Evolutionary conservation across 176 grass and related monocot genomes (phyloP).

Genomic region (Aegilops sharonensis): DNA sequence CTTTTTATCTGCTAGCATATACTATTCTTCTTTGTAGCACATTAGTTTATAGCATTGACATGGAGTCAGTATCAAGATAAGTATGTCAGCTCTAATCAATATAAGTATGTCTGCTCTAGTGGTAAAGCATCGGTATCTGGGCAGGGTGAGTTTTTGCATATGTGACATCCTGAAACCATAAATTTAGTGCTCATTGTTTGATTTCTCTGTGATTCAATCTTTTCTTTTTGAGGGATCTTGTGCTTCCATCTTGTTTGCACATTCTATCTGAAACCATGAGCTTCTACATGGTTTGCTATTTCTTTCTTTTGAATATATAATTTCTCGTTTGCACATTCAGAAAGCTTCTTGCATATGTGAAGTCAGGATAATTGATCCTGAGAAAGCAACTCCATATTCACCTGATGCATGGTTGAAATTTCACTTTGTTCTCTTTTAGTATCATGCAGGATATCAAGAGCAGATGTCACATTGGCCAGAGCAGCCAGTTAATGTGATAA

Average conservation of each 20-base stretch:
- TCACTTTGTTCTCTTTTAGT: slow-evolving; percentile 60
- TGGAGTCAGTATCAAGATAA: no score
- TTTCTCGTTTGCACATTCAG: slow-evolving; percentile 12
- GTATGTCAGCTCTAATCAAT: no score
- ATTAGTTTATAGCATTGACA: neutral
- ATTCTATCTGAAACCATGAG: no score
- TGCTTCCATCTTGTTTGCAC: neutral
- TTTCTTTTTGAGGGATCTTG: neutral
- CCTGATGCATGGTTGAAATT: slow-evolving; percentile 11
- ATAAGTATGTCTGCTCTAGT: no score
- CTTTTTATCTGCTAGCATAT: neutral
- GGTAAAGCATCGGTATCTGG: neutral
- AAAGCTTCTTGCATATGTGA: neutral
- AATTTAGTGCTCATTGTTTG: neutral
- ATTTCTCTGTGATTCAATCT: neutral
- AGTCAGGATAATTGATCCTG: slow-evolving; percentile 1
- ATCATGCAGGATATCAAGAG: slow-evolving; percentile 96
- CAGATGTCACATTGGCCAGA: slow-evolving; percentile 96
- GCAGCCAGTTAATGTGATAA: slow-evolving; percentile 81
- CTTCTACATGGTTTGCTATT: neutral
- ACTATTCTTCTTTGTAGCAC: neutral
- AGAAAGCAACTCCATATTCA: neutral
- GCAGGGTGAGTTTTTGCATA: neutral
- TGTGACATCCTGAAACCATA: slow-evolving; percentile 1
- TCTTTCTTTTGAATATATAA: neutral